Evolutionary conservation across 495 filamentous ascomycete species (phyloP).

Genomic region (Lasiosphaeris hirsuta): DNA sequence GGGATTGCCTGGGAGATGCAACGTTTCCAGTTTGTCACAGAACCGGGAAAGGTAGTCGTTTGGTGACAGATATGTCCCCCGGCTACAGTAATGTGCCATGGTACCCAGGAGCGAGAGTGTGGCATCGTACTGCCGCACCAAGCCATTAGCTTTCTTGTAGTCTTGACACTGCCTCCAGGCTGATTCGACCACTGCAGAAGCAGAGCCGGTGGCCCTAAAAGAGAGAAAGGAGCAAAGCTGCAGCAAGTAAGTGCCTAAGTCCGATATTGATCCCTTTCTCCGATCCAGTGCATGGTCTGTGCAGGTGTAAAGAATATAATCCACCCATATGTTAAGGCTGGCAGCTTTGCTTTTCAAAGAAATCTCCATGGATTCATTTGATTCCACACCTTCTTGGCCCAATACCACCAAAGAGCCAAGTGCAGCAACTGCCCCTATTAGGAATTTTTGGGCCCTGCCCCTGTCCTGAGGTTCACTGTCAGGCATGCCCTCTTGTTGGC

Average conservation of each 20-base stretch:
- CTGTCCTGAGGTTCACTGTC: conserved; percentile 13
- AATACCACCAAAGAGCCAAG: conserved; percentile 23
- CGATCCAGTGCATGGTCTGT: conserved; percentile 9
- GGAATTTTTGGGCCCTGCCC: conserved; percentile 15
- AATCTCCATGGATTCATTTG: background rate
- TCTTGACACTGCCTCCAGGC: conserved; percentile 18
- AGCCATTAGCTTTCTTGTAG: conserved; percentile 3
- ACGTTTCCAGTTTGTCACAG: conserved; percentile 25
- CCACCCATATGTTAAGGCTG: conserved; percentile 17
- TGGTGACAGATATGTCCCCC: conserved; percentile 12
- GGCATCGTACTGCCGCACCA: conserved; percentile 25
- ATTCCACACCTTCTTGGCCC: conserved; percentile 13
- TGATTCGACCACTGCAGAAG: conserved; percentile 5
- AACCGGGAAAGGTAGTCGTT: conserved; percentile 20
- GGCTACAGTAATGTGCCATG: conserved; percentile 23
- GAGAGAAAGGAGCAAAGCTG: conserved; percentile 26
- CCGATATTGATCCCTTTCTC: background rate
- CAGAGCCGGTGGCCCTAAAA: background rate
- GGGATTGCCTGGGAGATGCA: conserved; percentile 18
- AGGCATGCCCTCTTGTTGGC: background rate
- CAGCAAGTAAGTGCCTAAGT: conserved; percentile 28
- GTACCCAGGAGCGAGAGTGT: conserved; percentile 22
- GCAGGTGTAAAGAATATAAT: conserved; percentile 18
- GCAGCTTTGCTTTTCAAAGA: background rate
- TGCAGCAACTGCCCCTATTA: conserved; percentile 16